phyloP scores from a whole-genome alignment of 106 monocot genomes.

The Platanthera zijinensis region DNA sequence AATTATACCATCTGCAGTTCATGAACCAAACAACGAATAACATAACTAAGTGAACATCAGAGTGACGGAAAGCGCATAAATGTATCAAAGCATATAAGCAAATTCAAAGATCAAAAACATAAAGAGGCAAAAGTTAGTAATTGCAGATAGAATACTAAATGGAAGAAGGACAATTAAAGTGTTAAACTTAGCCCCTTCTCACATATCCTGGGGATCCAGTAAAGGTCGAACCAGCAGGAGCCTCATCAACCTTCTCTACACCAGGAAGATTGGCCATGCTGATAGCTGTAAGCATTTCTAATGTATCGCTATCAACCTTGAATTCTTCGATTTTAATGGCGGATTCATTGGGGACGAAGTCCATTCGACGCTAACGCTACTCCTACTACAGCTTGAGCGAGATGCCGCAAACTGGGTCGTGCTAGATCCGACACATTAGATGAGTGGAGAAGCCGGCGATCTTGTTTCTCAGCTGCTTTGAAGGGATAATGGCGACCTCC shows the following conservation, averaged over 20 bases:
- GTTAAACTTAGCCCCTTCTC: conserved; percentile 1
- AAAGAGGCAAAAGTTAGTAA: background rate
- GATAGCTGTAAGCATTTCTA: conserved; percentile 18
- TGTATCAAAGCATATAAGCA: too few relatives aligned
- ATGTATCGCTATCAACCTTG: conserved; percentile 19
- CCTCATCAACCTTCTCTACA: conserved; percentile 9
- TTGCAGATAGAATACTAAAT: background rate
- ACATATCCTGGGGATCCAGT: background rate
- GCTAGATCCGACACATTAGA: conserved; percentile 24
- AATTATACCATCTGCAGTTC: too few relatives aligned
- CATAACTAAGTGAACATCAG: too few relatives aligned
- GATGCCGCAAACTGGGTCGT: conserved; percentile 17
- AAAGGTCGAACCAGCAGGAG: background rate
- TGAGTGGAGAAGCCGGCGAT: conserved; percentile 28
- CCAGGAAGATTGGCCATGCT: conserved; percentile 21
- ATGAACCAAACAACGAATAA: too few relatives aligned
- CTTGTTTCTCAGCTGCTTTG: too few relatives aligned
- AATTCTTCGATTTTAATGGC: conserved; percentile 19
- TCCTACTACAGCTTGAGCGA: conserved; percentile 29
- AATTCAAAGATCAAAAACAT: background rate
- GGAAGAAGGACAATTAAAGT: background rate
- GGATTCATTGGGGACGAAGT: conserved; percentile 19
- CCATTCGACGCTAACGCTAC: conserved; percentile 21
- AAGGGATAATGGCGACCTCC: too few relatives aligned
- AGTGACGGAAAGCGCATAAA: too few relatives aligned